A percentile compares a stretch with the other conserved stretches of the same genome.
These are phyloP conservation scores for Backusella psychrophila DNA, from an alignment of 192 early-diverging fungal species.

Conservation along the genomic window DNA sequence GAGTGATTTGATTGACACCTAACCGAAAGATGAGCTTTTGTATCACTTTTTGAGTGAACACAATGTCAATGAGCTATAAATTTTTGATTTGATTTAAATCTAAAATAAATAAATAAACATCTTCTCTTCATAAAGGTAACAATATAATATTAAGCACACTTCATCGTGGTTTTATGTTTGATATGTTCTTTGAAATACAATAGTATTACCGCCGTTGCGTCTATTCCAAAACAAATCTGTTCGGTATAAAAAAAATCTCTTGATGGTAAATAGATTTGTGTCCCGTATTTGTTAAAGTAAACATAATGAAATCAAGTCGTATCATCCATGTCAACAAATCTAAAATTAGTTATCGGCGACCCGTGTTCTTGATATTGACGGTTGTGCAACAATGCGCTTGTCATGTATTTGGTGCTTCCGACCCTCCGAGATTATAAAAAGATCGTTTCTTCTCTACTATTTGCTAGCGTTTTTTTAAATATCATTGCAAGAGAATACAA, in stretches of 20 bases:
- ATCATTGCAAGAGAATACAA: background rate
- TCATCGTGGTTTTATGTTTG: background rate
- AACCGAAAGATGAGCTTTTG: background rate
- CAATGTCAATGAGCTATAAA: background rate
- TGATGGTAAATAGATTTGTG: background rate
- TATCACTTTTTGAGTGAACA: background rate
- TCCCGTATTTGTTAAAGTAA: background rate
- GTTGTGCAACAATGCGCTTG: conserved; percentile 1
- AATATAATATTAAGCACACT: background rate
- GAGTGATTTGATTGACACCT: background rate
- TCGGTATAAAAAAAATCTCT: background rate
- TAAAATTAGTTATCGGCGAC: background rate
- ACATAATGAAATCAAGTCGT: conserved; percentile 4
- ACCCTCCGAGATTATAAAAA: background rate
- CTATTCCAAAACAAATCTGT: background rate
- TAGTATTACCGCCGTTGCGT: background rate
- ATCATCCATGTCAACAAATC: conserved; percentile 3
- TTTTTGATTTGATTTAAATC: background rate
- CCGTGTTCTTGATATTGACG: conserved; percentile 4
- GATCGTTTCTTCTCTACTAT: background rate
- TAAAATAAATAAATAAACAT: background rate
- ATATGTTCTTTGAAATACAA: background rate
- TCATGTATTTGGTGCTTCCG: conserved; percentile 2
- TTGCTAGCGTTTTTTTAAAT: background rate
- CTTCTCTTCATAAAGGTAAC: background rate